phyloP scores from a whole-genome alignment of 2,329 filamentous ascomycete species.

The Penicillium sp. region DNA sequence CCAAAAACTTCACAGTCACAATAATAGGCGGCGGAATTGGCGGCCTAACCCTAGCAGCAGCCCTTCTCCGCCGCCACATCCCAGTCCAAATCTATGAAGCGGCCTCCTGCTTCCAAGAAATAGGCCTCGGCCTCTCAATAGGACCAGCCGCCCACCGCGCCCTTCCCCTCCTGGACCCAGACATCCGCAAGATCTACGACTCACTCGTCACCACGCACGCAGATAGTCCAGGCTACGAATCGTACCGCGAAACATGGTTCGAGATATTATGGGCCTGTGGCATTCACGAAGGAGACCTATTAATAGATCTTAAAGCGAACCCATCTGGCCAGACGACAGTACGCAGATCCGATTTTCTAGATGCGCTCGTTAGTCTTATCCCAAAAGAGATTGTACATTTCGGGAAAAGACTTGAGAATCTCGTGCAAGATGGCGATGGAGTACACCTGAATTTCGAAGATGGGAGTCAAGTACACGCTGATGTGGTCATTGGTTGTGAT shows the following conservation, averaged over 20 bases:
- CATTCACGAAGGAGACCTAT: conserved; percentile 19
- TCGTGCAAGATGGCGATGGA: conserved; percentile 16
- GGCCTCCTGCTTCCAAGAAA: conserved; percentile 56
- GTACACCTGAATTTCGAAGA: conserved; percentile 32
- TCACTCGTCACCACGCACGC: conserved; percentile 35
- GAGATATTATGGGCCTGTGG: conserved; percentile 32
- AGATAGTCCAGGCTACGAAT: conserved; percentile 33
- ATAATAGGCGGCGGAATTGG: conserved; percentile 63
- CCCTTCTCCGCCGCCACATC: conserved; percentile 49
- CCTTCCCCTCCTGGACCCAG: conserved; percentile 54
- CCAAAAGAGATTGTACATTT: conserved; percentile 33
- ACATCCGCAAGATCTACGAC: conserved; percentile 32
- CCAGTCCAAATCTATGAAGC: conserved; percentile 58
- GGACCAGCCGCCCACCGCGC: conserved; percentile 58
- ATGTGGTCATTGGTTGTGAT: conserved; percentile 40
- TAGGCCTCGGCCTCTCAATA: conserved; percentile 60
- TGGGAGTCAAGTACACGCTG: conserved; percentile 27
- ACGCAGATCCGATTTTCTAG: conserved; percentile 35
- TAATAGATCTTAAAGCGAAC: conserved; percentile 33
- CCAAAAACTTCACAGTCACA: conserved; percentile 50
- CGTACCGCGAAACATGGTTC: conserved; percentile 34
- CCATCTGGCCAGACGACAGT: conserved; percentile 35
- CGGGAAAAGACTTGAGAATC: conserved; percentile 30
- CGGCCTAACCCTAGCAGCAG: conserved; percentile 57
- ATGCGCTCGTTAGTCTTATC: conserved; percentile 32